These are phyloP conservation scores for Crotalaria pallida DNA, from an alignment of 306 rosid species.

Conservation along the genomic window DNA sequence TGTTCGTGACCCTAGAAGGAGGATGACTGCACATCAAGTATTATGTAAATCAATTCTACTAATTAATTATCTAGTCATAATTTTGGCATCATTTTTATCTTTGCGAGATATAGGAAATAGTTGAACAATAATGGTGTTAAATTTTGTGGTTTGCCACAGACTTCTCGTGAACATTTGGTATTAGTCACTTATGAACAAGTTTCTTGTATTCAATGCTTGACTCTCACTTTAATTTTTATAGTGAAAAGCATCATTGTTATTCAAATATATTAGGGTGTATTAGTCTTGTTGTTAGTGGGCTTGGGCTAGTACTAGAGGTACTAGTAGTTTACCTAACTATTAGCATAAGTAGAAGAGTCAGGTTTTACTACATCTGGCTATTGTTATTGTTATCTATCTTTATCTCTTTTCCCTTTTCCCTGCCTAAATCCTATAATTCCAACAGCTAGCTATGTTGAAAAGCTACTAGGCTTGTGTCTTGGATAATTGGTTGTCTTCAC, in stretches of 20 bases:
- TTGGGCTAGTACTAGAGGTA: neutral
- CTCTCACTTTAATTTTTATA: neutral
- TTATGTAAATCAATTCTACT: conserved; percentile 58
- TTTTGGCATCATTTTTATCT: neutral
- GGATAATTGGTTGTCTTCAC: neutral
- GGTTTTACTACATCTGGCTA: neutral
- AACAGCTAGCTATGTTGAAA: neutral
- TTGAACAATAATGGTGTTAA: conserved; percentile 1
- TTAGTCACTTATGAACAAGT: neutral
- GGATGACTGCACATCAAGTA: conserved; percentile 84
- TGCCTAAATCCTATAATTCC: neutral
- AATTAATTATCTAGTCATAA: conserved; percentile 12
- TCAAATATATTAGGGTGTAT: neutral
- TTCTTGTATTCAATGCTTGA: neutral
- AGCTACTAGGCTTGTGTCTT: neutral
- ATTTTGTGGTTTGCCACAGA: neutral
- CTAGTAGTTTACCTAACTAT: neutral
- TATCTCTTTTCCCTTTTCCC: neutral
- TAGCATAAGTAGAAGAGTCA: neutral
- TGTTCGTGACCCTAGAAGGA: conserved; percentile 76
- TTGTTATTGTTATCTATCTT: neutral
- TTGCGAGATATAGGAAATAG: neutral
- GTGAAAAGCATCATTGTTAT: neutral
- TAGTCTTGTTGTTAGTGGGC: neutral
- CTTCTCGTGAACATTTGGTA: conserved; percentile 1